Evolutionary conservation across 139 green algal genomes (phyloP), one percentile per base, ranked within the genome.

Genomic region (Mychonastes homosphaera): DNA sequence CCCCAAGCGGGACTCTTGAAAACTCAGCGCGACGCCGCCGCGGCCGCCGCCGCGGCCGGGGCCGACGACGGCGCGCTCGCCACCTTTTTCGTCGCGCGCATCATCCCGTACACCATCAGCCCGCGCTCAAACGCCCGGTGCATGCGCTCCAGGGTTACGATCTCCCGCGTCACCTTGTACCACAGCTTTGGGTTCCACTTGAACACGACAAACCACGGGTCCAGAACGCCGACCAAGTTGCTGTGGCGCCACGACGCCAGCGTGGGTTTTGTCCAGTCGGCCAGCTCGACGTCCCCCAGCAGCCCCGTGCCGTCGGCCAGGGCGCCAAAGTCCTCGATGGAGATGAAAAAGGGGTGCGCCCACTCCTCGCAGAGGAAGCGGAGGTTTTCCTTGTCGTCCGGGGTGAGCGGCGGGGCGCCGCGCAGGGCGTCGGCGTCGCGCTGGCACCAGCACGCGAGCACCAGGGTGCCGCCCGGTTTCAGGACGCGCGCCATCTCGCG

Each of bases 341-440:
- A 91, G 56, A 97, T 85, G 78, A 97, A 97, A 82, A 84, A 94
- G 38, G 89, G 89, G 71, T 97, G 89, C 21, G 89, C 88, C 87
- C 86, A 95, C 73, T 97, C 89, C 26, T 95, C 84, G 50, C 96
- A 97, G 65, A 97, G 67, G 69, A 96, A 97, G 56, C 88, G 65
- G 40, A 97, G 76, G 27, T 86, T 65, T 16, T 67, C 61, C 63
- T 79, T 84, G 10, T 97, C 89, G 21, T 79, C 32, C 19, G 71
- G 28, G 21, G 70, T 89, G 60, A 95, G 82, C 1, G 79, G 70
- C n/a, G n/a, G 38, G 3, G 38, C 59, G 18, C 53, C 55, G 16
- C 43, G 70, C 56, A 57, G 33, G 26, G 45, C 53, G 6, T 28
- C 57, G 67, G 85, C 84, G 60, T 96, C 83, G 0, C 91, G 71